Percentiles rank a stretch among this genome's conserved stretches.
phyloP scores from a whole-genome alignment of 2,329 filamentous ascomycete genomes.

The Colletotrichum musicola region DNA sequence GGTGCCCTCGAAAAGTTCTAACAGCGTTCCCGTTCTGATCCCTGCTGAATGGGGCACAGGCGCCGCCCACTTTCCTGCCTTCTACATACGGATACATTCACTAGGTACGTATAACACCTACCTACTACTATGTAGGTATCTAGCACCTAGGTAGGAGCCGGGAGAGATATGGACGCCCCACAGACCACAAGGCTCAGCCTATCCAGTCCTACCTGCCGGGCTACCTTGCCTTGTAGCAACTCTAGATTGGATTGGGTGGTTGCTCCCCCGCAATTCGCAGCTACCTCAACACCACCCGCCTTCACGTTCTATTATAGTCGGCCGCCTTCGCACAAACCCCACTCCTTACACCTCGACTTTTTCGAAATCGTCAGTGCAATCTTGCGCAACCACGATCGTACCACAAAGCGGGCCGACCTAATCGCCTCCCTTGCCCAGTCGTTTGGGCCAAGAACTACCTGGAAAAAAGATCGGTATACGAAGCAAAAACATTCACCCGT shows the following conservation, averaged over 20 bases:
- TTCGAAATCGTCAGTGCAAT: neutral
- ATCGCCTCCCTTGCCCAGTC: too few relatives aligned
- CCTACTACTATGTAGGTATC: too few relatives aligned
- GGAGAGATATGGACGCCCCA: neutral
- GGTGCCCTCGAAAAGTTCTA: neutral
- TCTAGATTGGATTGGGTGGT: conserved; percentile 3
- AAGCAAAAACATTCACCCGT: neutral
- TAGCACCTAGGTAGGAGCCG: too few relatives aligned
- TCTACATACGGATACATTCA: too few relatives aligned
- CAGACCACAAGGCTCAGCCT: conserved; percentile 18
- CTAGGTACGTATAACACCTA: too few relatives aligned
- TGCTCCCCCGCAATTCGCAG: conserved; percentile 33
- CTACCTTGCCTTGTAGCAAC: too few relatives aligned
- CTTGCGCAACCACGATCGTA: too few relatives aligned
- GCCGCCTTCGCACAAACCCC: conserved; percentile 28
- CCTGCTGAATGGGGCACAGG: conserved; percentile 1
- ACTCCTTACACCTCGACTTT: conserved; percentile 15
- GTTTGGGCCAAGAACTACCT: too few relatives aligned
- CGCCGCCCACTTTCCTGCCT: neutral
- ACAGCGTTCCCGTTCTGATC: neutral
- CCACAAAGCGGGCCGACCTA: too few relatives aligned
- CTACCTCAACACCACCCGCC: conserved; percentile 19
- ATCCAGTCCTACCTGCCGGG: neutral
- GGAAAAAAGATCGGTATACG: too few relatives aligned
- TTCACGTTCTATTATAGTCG: conserved; percentile 35